These are phyloP conservation scores for carrot (Daucus carota) DNA, from an alignment of 129 eudicot genomes.

Conservation along the genomic window DH1_v3.0 NC_030384.2:22321501-22322000, in stretches of 20 bases:
- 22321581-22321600: neutral
- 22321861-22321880: conserved; percentile 6
- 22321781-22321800: neutral
- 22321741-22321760: neutral
- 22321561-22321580: neutral
- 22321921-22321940: neutral
- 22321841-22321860: neutral
- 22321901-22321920: conserved; percentile 6
- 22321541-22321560: neutral
- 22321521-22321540: neutral
- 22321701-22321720: conserved; percentile 1
- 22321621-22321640: neutral
- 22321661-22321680: neutral
- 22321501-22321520: neutral
- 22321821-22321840: neutral
- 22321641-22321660: neutral
- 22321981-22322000: neutral
- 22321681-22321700: neutral
- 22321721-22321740: neutral
- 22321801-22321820: conserved; percentile 1
- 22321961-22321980: neutral
- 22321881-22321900: neutral
- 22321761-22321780: neutral
- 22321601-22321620: neutral
- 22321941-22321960: neutral